Evolutionary conservation across 2,329 filamentous ascomycete species (phyloP).

Genomic region (Penicillium sp.): DNA sequence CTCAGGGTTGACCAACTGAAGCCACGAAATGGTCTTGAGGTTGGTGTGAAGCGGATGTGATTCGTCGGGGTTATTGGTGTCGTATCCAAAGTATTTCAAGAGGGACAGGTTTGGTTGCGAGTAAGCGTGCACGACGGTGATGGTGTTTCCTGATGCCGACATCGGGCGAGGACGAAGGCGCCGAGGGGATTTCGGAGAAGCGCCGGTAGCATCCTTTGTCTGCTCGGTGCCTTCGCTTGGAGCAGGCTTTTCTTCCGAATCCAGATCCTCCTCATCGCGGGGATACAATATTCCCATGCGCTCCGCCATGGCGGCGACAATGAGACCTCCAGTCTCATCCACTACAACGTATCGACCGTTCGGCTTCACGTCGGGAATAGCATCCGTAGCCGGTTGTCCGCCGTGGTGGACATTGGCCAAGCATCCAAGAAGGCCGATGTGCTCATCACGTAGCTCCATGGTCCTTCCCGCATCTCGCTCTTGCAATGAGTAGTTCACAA

Average conservation of each 20-base stretch:
- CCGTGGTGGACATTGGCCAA: constrained; percentile 85
- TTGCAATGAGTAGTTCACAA: constrained; percentile 71
- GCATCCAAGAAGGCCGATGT: constrained; percentile 72
- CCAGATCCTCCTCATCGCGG: constrained; percentile 24
- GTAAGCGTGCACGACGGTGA: constrained; percentile 55
- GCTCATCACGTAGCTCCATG: constrained; percentile 81
- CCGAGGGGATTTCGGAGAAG: constrained; percentile 22
- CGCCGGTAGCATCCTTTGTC: background rate
- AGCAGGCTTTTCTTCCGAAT: constrained; percentile 11
- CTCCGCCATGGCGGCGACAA: constrained; percentile 81
- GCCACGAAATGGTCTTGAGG: constrained; percentile 81
- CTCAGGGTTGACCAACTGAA: constrained; percentile 76
- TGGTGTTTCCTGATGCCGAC: constrained; percentile 54
- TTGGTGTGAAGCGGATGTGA: constrained; percentile 75
- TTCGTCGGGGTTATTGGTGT: constrained; percentile 59
- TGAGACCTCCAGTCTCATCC: constrained; percentile 78
- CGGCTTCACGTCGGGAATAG: constrained; percentile 27
- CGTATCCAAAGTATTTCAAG: constrained; percentile 85
- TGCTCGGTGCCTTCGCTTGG: constrained; percentile 7
- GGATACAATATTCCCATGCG: constrained; percentile 75
- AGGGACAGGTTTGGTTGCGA: constrained; percentile 83
- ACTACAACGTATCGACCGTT: constrained; percentile 72
- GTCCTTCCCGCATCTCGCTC: constrained; percentile 77
- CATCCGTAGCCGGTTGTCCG: constrained; percentile 35
- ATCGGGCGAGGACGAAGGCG: constrained; percentile 28